phyloP scores from a whole-genome alignment of 495 filamentous ascomycete genomes.

The Tuber calosporum region DNA sequence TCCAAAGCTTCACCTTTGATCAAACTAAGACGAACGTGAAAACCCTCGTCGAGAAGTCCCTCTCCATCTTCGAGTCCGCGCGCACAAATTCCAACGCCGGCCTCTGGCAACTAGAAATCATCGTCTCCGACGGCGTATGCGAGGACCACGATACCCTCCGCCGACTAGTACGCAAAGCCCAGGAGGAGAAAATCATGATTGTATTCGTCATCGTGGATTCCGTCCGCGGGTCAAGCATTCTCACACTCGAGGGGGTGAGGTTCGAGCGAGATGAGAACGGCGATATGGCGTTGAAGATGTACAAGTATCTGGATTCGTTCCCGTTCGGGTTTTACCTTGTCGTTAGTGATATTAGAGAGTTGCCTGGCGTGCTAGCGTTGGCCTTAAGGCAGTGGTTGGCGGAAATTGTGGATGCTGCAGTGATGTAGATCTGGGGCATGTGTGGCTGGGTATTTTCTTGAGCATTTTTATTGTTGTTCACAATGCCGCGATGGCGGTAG shows the following conservation, averaged over 20 bases:
- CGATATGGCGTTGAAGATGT: conserved; percentile 65
- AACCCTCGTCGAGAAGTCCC: conserved; percentile 65
- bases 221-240: conserved; percentile 55
- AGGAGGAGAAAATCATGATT: conserved; percentile 93
- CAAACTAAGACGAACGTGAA: conserved; percentile 78
- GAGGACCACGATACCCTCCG: conserved; percentile 79
- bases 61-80: conserved; percentile 69
- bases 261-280: conserved; percentile 60
- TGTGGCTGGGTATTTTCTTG: background rate
- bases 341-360: conserved; percentile 80
- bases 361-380: conserved; percentile 78
- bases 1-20: conserved; percentile 78
- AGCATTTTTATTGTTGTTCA: background rate
- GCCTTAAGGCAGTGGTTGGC: conserved; percentile 94
- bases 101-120: conserved; percentile 92
- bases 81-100: conserved; percentile 57
- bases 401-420: conserved; percentile 64
- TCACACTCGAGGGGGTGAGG: conserved; percentile 72
- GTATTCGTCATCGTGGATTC: conserved; percentile 95
- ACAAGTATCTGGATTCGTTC: conserved; percentile 87
- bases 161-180: conserved; percentile 72
- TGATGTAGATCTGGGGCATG: background rate
- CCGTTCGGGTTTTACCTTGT: conserved; percentile 95
- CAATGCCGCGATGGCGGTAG: background rate
- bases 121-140: conserved; percentile 88